A percentile compares a stretch with the other conserved stretches of the same genome.
Evolutionary conservation across 78 protist species (phyloP).

Genomic region (Blattamonas nauphoetae): DNA sequence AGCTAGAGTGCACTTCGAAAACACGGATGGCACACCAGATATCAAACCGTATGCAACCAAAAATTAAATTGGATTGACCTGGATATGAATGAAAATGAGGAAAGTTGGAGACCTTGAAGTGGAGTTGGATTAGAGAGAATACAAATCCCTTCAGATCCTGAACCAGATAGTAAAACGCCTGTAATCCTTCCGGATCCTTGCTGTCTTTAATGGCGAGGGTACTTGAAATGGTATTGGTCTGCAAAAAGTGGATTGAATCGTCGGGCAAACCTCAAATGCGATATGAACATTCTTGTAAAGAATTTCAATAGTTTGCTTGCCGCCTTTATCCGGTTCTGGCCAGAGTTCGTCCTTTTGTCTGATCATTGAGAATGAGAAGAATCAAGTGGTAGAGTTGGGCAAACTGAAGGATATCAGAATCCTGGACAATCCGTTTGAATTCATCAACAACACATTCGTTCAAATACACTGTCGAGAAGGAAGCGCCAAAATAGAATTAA

Average conservation of each 20-base stretch:
- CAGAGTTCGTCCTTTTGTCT: constrained; percentile 82
- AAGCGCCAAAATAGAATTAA: neutral
- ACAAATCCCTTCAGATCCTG: constrained; percentile 87
- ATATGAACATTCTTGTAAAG: constrained; percentile 77
- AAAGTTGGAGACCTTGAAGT: constrained; percentile 74
- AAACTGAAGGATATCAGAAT: constrained; percentile 72
- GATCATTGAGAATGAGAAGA: neutral
- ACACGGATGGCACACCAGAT: too few relatives aligned
- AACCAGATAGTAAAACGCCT: constrained; percentile 80
- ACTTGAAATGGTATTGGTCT: constrained; percentile 78
- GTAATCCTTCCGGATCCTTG: constrained; percentile 90
- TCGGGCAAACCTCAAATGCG: constrained; percentile 47
- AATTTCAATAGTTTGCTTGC: constrained; percentile 81
- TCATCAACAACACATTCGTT: constrained; percentile 54
- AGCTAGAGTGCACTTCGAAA: too few relatives aligned
- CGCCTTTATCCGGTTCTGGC: constrained; percentile 85
- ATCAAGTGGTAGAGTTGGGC: neutral
- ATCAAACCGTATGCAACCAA: too few relatives aligned
- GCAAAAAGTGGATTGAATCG: neutral
- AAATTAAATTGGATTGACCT: too few relatives aligned
- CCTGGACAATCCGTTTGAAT: constrained; percentile 69
- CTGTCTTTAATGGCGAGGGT: constrained; percentile 59
- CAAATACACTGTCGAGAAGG: constrained; percentile 62
- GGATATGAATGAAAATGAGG: neutral
- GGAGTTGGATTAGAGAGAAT: constrained; percentile 76